These are phyloP conservation scores for Alternaria triticimaculans DNA, from an alignment of 2,329 filamentous ascomycete genomes.

Conservation along the genomic window DNA sequence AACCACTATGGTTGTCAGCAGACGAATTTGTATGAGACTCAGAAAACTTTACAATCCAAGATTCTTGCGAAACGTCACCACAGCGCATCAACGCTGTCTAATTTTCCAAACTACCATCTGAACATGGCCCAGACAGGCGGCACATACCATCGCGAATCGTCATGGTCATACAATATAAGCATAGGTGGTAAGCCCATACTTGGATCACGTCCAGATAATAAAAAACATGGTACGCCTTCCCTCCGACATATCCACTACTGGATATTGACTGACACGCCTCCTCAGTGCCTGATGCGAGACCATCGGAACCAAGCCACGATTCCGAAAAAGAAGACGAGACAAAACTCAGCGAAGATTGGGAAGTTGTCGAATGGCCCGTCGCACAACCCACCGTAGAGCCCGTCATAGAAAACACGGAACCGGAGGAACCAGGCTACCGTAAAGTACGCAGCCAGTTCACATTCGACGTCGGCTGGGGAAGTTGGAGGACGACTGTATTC, in stretches of 20 bases:
- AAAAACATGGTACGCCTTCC: too few relatives aligned
- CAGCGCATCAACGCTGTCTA: neutral
- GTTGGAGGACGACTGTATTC: neutral
- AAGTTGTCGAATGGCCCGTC: neutral
- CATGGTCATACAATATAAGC: neutral
- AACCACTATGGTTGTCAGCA: neutral
- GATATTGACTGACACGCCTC: fast-evolving
- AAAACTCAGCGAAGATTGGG: neutral
- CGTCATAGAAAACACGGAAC: neutral
- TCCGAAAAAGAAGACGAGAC: neutral
- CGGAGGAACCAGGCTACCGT: neutral
- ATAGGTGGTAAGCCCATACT: neutral
- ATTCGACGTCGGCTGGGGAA: neutral
- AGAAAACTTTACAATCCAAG: neutral
- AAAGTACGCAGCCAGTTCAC: neutral
- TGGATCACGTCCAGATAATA: neutral
- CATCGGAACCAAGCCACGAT: neutral
- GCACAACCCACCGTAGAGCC: neutral
- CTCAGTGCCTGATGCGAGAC: neutral
- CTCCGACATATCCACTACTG: neutral
- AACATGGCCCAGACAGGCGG: neutral
- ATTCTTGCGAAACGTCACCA: neutral
- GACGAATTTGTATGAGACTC: neutral
- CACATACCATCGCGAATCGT: neutral
- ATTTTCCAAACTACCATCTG: neutral